Evolutionary conservation across 805 yeast genomes (phyloP).

Genomic region (Ogataea philodendri): DNA sequence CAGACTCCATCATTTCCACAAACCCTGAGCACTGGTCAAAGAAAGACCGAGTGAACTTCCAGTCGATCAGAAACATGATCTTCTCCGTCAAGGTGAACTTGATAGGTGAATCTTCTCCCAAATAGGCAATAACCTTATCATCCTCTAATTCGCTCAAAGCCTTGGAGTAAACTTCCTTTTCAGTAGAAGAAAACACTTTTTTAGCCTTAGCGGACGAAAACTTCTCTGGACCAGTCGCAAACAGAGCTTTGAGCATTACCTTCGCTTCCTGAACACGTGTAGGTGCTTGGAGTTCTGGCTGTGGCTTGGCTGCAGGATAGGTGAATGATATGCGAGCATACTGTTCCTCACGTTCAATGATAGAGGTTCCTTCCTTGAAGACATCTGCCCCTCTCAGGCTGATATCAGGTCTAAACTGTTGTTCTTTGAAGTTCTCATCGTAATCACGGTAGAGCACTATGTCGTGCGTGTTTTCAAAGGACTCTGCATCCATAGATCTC

Average conservation of each 20-base stretch:
- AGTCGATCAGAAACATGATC: constrained; percentile 39
- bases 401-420: constrained; percentile 39
- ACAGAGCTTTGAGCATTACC: constrained; percentile 51
- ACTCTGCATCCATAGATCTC: constrained; percentile 45
- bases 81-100: constrained; percentile 58
- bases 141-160: constrained; percentile 53
- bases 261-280: constrained; percentile 36
- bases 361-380: constrained; percentile 52
- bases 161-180: constrained; percentile 45
- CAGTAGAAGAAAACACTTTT: constrained; percentile 43
- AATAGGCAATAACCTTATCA: constrained; percentile 53
- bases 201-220: constrained; percentile 49
- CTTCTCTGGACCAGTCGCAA: constrained; percentile 50
- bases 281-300: constrained; percentile 22
- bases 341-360: constrained; percentile 66
- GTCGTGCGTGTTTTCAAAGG: constrained; percentile 32
- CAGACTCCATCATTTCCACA: constrained; percentile 40
- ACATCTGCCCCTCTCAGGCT: constrained; percentile 37
- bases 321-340: constrained; percentile 47
- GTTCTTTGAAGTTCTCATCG: constrained; percentile 48
- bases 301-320: constrained; percentile 25
- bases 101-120: constrained; percentile 48
- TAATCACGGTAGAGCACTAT: constrained; percentile 36
- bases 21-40: constrained; percentile 48
- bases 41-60: constrained; percentile 39